Percentiles rank a stretch among this genome's conserved stretches.
Evolutionary conservation across 768 basidiomycete species (phyloP).

Genomic region (Kwoniella sp.): DNA sequence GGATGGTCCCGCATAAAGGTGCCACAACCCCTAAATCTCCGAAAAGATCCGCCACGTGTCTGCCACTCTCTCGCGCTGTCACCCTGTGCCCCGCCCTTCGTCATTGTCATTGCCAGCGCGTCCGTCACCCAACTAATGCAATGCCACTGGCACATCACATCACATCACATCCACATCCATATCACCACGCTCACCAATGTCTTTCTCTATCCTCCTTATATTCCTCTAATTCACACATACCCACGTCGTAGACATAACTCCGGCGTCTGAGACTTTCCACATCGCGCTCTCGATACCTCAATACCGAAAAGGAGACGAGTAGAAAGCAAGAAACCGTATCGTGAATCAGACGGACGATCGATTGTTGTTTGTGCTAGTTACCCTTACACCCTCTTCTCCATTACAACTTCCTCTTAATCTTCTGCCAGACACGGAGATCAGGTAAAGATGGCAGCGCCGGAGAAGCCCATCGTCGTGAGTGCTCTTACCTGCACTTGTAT

Average conservation of each 20-base stretch:
- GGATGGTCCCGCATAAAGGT: too few species aligned
- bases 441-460: conserved; percentile 22
- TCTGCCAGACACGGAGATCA: not conserved
- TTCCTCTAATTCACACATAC: not conserved
- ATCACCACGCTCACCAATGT: not conserved
- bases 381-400: not conserved
- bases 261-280: not conserved
- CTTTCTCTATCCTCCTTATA: not conserved
- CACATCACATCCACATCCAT: not conserved
- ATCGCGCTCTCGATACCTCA: not conserved
- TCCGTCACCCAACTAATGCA: not conserved
- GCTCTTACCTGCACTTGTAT: too few species aligned
- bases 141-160: not conserved
- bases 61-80: not conserved
- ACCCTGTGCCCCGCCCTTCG: conserved; percentile 7
- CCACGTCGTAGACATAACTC: not conserved
- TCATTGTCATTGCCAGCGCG: conserved; percentile 6
- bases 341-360: not conserved
- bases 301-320: not conserved
- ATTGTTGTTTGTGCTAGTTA: conserved; percentile 2
- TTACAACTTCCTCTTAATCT: not conserved
- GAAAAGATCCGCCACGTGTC: conserved; percentile 16
- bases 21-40: conserved; percentile 5
- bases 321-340: not conserved
- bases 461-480: conserved; percentile 54